Evolutionary conservation across 2,329 filamentous ascomycete genomes (phyloP).

Genomic region (Scolecobasidium constrictum): DNA sequence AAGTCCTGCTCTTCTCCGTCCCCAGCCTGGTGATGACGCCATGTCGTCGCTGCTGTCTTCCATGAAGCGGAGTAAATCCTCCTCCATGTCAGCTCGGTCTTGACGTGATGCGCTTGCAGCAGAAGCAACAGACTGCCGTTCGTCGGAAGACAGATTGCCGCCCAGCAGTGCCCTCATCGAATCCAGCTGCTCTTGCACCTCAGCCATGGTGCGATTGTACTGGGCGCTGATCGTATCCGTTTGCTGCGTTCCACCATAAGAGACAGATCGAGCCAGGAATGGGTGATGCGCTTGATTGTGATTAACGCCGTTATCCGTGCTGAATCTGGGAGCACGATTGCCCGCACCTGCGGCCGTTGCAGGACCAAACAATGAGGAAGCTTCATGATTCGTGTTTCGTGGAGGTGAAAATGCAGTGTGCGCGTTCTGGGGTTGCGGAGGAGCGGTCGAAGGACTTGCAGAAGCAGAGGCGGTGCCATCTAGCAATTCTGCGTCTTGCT

Average conservation of each 20-base stretch:
- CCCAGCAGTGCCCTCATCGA: not conserved
- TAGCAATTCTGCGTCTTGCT: not conserved
- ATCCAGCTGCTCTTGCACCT: not conserved
- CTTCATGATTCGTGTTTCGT: no score
- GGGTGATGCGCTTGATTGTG: not conserved
- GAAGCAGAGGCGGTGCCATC: not conserved
- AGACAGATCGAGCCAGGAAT: not conserved
- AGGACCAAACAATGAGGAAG: no score
- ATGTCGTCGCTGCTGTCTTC: not conserved
- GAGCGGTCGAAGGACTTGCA: no score
- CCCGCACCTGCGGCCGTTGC: not conserved
- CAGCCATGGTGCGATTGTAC: not conserved
- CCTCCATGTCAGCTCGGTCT: no score
- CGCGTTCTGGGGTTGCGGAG: no score
- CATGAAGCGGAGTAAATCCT: not conserved
- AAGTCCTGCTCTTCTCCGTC: no score
- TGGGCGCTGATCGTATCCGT: not conserved
- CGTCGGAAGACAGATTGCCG: not conserved
- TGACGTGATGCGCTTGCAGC: not conserved
- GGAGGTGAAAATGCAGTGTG: no score
- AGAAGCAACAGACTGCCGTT: not conserved
- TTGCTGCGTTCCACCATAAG: not conserved
- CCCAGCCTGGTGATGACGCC: no score
- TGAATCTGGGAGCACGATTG: not conserved
- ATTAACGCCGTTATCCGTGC: not conserved